Evolutionary conservation across 805 yeast genomes (phyloP).

Genomic region (Candida lessepsii): DNA sequence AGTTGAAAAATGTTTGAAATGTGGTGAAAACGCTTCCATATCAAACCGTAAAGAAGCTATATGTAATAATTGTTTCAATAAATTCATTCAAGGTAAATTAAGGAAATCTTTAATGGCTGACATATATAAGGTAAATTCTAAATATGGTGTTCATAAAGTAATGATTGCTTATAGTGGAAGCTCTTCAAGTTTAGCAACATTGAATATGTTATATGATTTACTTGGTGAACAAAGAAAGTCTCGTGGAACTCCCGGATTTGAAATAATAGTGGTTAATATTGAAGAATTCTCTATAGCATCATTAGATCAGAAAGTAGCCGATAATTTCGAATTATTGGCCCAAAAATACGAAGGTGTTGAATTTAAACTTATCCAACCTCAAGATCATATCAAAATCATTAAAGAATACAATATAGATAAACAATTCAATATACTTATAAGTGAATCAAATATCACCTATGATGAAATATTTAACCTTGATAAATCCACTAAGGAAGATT

Average conservation of each 20-base stretch:
- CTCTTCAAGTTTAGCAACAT: conserved; percentile 59
- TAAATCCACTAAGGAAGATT: conserved; percentile 67
- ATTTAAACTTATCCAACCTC: conserved; percentile 1
- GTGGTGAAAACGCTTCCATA: conserved; percentile 43
- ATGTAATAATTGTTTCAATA: conserved; percentile 65
- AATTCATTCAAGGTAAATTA: conserved; percentile 76
- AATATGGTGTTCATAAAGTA: conserved; percentile 41
- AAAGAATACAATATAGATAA: conserved; percentile 12
- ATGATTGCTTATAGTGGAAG: conserved; percentile 69
- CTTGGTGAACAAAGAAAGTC: conserved; percentile 65
- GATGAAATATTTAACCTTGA: conserved; percentile 15
- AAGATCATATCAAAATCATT: conserved; percentile 4
- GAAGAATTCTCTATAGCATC: conserved; percentile 31
- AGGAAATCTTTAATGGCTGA: conserved; percentile 75
- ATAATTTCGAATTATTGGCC: not conserved
- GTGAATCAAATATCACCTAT: not conserved
- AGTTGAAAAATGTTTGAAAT: conserved; percentile 40
- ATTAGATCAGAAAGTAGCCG: conserved; percentile 1
- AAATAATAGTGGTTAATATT: conserved; percentile 50
- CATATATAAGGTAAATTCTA: conserved; percentile 59
- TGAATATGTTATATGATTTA: conserved; percentile 64
- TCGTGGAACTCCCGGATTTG: conserved; percentile 68
- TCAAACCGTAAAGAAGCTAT: conserved; percentile 62
- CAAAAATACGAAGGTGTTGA: not conserved
- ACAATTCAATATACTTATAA: conserved; percentile 8